Conservation (phyloP, 176 grass and related monocot species). For the Pontederia paniculata region DNA sequence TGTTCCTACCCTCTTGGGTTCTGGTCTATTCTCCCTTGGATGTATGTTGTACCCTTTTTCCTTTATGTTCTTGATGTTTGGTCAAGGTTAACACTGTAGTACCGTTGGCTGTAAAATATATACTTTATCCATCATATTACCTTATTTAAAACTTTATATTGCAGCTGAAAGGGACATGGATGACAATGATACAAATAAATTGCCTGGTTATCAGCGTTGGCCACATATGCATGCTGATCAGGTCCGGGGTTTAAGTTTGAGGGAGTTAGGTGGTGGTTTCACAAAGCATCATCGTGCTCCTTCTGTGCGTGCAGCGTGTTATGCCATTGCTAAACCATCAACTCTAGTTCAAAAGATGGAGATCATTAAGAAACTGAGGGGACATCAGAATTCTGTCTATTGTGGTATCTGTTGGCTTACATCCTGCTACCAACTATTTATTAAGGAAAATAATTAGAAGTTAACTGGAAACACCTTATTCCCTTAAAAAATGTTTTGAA, state of each 20-base stretch:
- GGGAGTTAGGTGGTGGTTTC: constrained; percentile 95
- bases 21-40: constrained; percentile 70
- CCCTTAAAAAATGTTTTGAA: no score
- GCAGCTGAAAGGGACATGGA: constrained; percentile 57
- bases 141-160: constrained; percentile 11
- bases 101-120: no score
- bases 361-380: constrained; percentile 84
- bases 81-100: no score
- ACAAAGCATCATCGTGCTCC: constrained; percentile 74
- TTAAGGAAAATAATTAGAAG: no score
- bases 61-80: background rate
- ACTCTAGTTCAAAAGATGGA: constrained; percentile 98
- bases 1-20: constrained; percentile 79
- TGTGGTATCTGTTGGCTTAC: constrained; percentile 36
- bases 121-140: no score
- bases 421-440: background rate
- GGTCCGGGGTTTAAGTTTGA: constrained; percentile 74
- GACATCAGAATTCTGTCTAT: constrained; percentile 95
- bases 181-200: constrained; percentile 36
- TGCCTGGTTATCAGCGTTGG: constrained; percentile 78
- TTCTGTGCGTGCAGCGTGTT: constrained; percentile 84
- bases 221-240: constrained; percentile 94
- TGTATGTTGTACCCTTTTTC: constrained; percentile 35
- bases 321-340: constrained; percentile 90
- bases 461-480: no score